Percentiles rank a stretch among this genome's conserved stretches.
phyloP scores from a whole-genome alignment of 1,284 basidiomycete genomes.

The Stygiomarasmius scandens region DNA sequence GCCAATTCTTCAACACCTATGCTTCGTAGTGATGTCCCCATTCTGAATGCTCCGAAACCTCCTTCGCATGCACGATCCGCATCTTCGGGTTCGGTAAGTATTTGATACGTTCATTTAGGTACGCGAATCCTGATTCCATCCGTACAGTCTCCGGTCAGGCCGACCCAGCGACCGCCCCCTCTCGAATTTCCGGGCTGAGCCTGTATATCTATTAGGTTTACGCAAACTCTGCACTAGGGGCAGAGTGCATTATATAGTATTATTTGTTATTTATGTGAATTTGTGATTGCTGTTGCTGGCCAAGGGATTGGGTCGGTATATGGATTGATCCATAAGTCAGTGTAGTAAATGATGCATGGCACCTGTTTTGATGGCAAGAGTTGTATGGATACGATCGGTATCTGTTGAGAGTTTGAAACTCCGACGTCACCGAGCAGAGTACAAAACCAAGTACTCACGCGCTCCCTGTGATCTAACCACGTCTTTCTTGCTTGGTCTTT shows the following conservation, averaged over 20 bases:
- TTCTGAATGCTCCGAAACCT: constrained; percentile 22
- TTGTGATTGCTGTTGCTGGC: too few relatives aligned
- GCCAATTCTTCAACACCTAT: constrained; percentile 25
- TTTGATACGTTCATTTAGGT: constrained; percentile 4
- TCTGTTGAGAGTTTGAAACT: too few relatives aligned
- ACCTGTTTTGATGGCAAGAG: too few relatives aligned
- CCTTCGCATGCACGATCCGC: constrained; percentile 14
- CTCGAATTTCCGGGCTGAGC: constrained; percentile 22
- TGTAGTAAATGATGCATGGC: too few relatives aligned
- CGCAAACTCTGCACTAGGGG: too few relatives aligned
- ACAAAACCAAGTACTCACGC: too few relatives aligned
- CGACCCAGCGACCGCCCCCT: constrained; percentile 31
- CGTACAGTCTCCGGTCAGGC: constrained; percentile 27
- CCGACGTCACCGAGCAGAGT: too few relatives aligned
- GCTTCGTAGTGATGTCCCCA: constrained; percentile 23
- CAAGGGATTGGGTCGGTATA: too few relatives aligned
- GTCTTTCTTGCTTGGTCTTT: constrained; percentile 25
- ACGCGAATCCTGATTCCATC: constrained; percentile 13
- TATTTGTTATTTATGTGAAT: too few relatives aligned
- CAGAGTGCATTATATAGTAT: too few relatives aligned
- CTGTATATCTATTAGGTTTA: not conserved
- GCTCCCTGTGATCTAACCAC: not conserved
- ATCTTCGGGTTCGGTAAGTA: constrained; percentile 9
- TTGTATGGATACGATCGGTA: too few relatives aligned
- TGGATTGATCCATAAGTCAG: too few relatives aligned